Evolutionary conservation across 2,329 filamentous ascomycete genomes (phyloP), one percentile per base, ranked within the genome.

Genomic region (Trichoderma brevicompactum): DNA sequence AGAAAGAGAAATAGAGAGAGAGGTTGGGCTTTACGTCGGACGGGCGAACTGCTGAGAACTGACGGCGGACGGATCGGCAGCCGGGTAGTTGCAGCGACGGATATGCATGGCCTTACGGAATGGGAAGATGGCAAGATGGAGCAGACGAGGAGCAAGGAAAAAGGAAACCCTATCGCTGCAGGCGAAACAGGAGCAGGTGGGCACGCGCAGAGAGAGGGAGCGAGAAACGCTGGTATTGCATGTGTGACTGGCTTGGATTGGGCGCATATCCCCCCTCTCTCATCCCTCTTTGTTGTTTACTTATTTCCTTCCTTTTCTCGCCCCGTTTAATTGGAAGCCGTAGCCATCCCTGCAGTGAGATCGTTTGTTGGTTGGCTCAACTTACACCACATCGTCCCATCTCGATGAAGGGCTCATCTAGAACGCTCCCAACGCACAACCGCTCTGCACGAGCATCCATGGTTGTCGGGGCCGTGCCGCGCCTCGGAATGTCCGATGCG

Each of bases 31-130:
- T 15, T 10, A 17, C 17, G 6, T 10, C 7, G n/a, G 15, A 36
- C 36, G n/a, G 19, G 23, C 23, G 59, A 38, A 49, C 40, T 53
- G 56, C 38, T 38, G 49, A 54, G 49, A 54, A 62, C 40, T 63
- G 59, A 63, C 46, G 58, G 58, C 58, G 58, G 58, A 52, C 59
- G 59, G 59, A 63, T 63, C 59, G 59, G 59, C 49, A 46, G 49
- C 23, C 59, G 59, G 59, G 59, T 63, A 63, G 49, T 49, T 38
- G 49, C 49, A 63, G 40, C 49, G 46, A 43, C 48, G 59, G 49
- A 63, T 63, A 60, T 60, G 62, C 62, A 65, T 50, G 50, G n/a
- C 44, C 62, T 43, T 65, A 58, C 53, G 53, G 34, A 50, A 43
- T 40, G 15, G 62, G 46, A 58, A 65, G 44, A 58, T 46, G 32